phyloP scores from a whole-genome alignment of 1,284 basidiomycete genomes.

The Vanrija sp. region DNA sequence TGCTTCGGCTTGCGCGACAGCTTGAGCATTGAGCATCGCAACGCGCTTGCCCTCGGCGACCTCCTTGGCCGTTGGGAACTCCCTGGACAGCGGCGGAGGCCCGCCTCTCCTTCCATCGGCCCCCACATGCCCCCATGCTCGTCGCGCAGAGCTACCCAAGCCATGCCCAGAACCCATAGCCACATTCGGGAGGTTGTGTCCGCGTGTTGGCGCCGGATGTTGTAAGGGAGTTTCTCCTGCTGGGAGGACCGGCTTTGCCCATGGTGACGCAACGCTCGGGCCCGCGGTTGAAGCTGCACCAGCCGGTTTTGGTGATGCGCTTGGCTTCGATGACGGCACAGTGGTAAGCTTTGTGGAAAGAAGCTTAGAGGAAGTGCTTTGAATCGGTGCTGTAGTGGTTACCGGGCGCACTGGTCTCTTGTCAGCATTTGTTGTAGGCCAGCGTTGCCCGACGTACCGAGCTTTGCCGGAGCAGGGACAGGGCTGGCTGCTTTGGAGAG shows the following conservation, averaged over 20 bases:
- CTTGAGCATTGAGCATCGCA: slow-evolving; percentile 32
- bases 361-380: slow-evolving; percentile 58
- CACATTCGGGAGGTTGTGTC: slow-evolving; percentile 17
- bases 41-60: slow-evolving; percentile 60
- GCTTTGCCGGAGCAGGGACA: slow-evolving; percentile 24
- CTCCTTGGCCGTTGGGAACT: slow-evolving; percentile 88
- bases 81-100: slow-evolving; percentile 29
- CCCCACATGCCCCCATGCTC: slow-evolving; percentile 18
- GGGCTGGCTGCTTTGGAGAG: slow-evolving; percentile 66
- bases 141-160: slow-evolving; percentile 19
- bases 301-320: slow-evolving; percentile 32
- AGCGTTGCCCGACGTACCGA: slow-evolving; percentile 1
- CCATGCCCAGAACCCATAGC: slow-evolving; percentile 34
- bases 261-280: slow-evolving; percentile 34
- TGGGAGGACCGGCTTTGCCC: slow-evolving; percentile 40
- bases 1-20: slow-evolving; percentile 48
- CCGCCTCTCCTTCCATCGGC: background rate
- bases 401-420: slow-evolving; percentile 49
- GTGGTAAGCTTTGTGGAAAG: slow-evolving; percentile 79
- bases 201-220: slow-evolving; percentile 29
- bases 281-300: slow-evolving; percentile 12
- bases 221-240: slow-evolving; percentile 22
- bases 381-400: slow-evolving; percentile 47
- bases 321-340: slow-evolving; percentile 33
- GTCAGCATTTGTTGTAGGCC: slow-evolving; percentile 4